A percentile compares a stretch with the other conserved stretches of the same genome.
Evolutionary conservation across 2,329 filamentous ascomycete genomes (phyloP).

Genomic region (Talaromyces sp.): DNA sequence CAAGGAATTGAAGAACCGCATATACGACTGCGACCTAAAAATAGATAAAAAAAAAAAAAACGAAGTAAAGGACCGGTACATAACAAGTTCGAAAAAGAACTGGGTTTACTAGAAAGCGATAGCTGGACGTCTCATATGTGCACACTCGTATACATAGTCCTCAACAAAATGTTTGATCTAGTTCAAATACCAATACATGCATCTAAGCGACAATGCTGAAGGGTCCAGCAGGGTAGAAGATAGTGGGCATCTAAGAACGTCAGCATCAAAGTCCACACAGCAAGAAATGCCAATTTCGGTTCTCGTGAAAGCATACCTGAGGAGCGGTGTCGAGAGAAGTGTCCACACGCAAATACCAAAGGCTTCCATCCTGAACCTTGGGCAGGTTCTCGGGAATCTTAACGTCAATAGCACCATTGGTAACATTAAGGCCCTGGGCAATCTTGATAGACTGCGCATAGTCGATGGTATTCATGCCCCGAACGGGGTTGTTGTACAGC

Average conservation of each 20-base stretch:
- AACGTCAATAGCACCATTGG: conserved; percentile 23
- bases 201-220: conserved; percentile 27
- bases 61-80: too few relatives aligned
- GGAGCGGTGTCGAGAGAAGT: conserved; percentile 29
- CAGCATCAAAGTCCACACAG: background rate
- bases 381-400: conserved; percentile 30
- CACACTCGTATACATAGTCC: background rate
- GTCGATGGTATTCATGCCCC: conserved; percentile 21
- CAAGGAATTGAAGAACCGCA: too few relatives aligned
- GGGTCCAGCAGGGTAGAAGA: conserved; percentile 33
- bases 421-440: conserved; percentile 18
- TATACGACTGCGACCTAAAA: too few relatives aligned
- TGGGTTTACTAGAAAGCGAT: too few relatives aligned
- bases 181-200: background rate
- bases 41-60: too few relatives aligned
- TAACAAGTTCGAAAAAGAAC: too few relatives aligned
- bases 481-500: conserved; percentile 36
- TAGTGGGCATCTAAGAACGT: conserved; percentile 34
- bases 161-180: background rate
- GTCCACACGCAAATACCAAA: conserved; percentile 34
- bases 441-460: conserved; percentile 27
- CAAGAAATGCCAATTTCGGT: background rate
- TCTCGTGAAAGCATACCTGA: conserved; percentile 25
- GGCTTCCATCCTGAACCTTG: conserved; percentile 25
- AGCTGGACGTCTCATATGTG: too few relatives aligned